A percentile compares a stretch with the other conserved stretches of the same genome.
phyloP scores from a whole-genome alignment of 768 basidiomycete genomes.

The Sporobolomyces roseus region DNA sequence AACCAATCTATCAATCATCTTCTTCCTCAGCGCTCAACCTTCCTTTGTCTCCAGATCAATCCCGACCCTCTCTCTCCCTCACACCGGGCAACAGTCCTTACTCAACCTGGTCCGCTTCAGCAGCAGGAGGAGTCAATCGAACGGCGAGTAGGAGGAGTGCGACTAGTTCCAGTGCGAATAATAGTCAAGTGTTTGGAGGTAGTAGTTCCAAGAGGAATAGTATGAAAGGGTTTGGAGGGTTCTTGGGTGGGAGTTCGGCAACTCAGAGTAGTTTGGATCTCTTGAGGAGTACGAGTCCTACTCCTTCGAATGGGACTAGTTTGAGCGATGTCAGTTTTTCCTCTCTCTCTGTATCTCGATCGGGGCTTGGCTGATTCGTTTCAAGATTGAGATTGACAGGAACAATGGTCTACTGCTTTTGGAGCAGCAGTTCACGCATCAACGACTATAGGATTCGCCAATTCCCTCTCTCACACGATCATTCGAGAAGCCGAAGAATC shows the following conservation, averaged over 20 bases:
- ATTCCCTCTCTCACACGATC: slow-evolving; percentile 93
- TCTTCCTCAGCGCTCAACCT: slow-evolving; percentile 36
- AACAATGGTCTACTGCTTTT: slow-evolving; percentile 30
- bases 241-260: slow-evolving; percentile 57
- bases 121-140: slow-evolving; percentile 21
- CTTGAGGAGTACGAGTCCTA: slow-evolving; percentile 77
- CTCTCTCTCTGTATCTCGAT: no score
- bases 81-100: slow-evolving; percentile 35
- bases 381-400: slow-evolving; percentile 15
- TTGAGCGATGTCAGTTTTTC: slow-evolving; percentile 61
- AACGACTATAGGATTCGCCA: slow-evolving; percentile 91
- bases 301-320: slow-evolving; percentile 87
- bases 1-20: slow-evolving; percentile 41
- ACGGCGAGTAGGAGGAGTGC: slow-evolving; percentile 57
- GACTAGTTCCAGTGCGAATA: background rate
- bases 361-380: no score
- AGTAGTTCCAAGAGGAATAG: slow-evolving; percentile 82
- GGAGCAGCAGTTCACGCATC: slow-evolving; percentile 46
- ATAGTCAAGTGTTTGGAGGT: slow-evolving; percentile 48
- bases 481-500: slow-evolving; percentile 85
- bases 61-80: slow-evolving; percentile 35
- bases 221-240: slow-evolving; percentile 78
- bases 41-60: slow-evolving; percentile 30
- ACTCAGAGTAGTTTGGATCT: slow-evolving; percentile 57
- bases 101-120: slow-evolving; percentile 35